Base-by-base conservation (phyloP, 2,329 filamentous ascomycete species). In the Fusarium abutilonis region DNA sequence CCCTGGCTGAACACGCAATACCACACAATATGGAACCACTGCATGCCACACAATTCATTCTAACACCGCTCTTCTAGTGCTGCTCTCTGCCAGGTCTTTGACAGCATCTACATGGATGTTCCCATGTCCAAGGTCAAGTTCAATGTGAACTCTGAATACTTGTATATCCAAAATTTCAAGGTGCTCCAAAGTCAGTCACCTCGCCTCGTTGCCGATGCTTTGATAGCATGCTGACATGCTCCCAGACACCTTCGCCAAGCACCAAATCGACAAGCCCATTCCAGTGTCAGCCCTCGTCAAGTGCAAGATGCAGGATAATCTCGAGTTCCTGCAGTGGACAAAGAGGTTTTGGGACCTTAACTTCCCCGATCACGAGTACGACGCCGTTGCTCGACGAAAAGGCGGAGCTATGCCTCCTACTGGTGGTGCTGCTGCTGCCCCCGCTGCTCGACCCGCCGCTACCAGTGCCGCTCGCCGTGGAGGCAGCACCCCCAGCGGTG, bases 281-380 rank as follows among this genome's bases (percentile, higher is more conserved):
- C 92, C 92, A 57, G 92, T 98, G 75, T 88, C 97, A 77, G 83
- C 85, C 56, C 88, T 99, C 58, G 87, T 95, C 72, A 99, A 98
- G 79, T 99, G 95, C 84, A 97, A 97, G 83, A 99, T 99, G 94
- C 95, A 99, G 84, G 95, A 99, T 79, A 99, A 99, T 82, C 90
- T 99, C 71, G 95, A 98, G 75, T 99, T 99, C 77, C 83, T 99
- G 60, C 95, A 99, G 80, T 99, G 93, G 90, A 89, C 89, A 57
- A 99, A 99, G 86, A 84, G 86, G 70, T 97, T 93, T 82, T 99
- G 95, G 95, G 95, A 99, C 74, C 92, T 97, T 75, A 93, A 97
- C 83, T 99, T 92, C 79, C 95, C 95, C 8, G 95, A 95, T 57
- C 93, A 95, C 72, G 95, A 98, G 66, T 99, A 99, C 81, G 95